Conservation (phyloP, 2,329 filamentous ascomycete genomes). For the Magnaporthiopsis incrustans region DNA sequence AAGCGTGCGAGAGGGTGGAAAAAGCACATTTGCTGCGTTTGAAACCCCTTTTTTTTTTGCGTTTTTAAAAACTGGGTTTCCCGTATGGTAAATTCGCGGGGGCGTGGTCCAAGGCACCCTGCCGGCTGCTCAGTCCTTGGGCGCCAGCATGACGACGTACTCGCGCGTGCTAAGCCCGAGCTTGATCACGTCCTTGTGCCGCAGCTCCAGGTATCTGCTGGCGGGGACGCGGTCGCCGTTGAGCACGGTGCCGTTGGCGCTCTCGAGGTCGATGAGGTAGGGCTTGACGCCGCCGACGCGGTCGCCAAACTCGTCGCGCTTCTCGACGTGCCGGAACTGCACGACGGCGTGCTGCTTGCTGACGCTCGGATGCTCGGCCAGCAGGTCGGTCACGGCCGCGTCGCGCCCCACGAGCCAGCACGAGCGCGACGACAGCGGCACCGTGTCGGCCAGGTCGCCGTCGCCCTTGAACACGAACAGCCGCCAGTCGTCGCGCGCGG, state of each 20-base stretch:
- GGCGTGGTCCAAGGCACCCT: background rate
- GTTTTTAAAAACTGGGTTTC: no score
- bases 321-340: slow-evolving; percentile 82
- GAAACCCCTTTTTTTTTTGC: no score
- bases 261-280: slow-evolving; percentile 90
- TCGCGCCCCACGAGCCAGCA: slow-evolving; percentile 91
- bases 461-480: slow-evolving; percentile 86
- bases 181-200: slow-evolving; percentile 79
- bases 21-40: no score
- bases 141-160: slow-evolving; percentile 86
- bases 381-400: slow-evolving; percentile 68
- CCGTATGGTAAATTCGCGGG: no score
- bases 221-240: slow-evolving; percentile 68
- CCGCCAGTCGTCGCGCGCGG: slow-evolving; percentile 72
- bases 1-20: no score
- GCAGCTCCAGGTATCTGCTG: slow-evolving; percentile 76
- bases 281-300: slow-evolving; percentile 71
- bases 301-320: slow-evolving; percentile 80
- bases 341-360: slow-evolving; percentile 95
- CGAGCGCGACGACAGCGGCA: slow-evolving; percentile 66
- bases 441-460: slow-evolving; percentile 66
- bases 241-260: slow-evolving; percentile 79
- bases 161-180: slow-evolving; percentile 86
- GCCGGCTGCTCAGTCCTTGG: slow-evolving; percentile 28
- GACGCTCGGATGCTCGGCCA: slow-evolving; percentile 82